phyloP scores from a whole-genome alignment of 1,284 basidiomycete species.

The Moesziomyces sp. region DNA sequence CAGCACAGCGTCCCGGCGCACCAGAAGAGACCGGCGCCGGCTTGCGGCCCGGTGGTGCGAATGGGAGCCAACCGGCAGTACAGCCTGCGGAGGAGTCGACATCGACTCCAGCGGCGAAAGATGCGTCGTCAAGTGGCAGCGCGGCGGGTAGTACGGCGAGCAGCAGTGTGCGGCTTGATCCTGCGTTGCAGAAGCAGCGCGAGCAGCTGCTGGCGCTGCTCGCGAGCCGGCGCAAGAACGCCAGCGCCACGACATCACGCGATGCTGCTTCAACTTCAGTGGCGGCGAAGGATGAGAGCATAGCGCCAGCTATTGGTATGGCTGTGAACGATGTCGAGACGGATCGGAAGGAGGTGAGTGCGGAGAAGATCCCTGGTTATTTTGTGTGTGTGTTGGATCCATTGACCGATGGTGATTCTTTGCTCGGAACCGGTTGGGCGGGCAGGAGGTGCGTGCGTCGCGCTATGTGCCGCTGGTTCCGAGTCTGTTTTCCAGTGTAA shows the following conservation, averaged over 20 bases:
- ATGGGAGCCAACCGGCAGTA: not conserved
- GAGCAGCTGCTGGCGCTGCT: constrained; percentile 29
- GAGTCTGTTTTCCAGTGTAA: constrained; percentile 39
- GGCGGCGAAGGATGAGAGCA: not conserved
- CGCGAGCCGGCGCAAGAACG: constrained; percentile 27
- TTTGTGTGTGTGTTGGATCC: not conserved
- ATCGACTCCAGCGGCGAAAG: not conserved
- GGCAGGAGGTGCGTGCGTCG: not conserved
- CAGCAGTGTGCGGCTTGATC: constrained; percentile 18
- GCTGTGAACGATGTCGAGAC: not conserved
- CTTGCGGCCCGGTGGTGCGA: too few species aligned
- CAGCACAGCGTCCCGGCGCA: not conserved
- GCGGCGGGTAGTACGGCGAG: not conserved
- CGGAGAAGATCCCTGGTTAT: too few species aligned
- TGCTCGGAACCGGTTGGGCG: not conserved
- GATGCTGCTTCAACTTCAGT: not conserved
- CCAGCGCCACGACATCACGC: not conserved
- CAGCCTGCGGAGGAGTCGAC: not conserved
- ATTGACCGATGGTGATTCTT: constrained; percentile 2
- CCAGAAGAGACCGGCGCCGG: too few species aligned
- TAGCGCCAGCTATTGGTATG: too few species aligned
- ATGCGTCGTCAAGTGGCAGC: not conserved
- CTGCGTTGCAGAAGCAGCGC: constrained; percentile 32
- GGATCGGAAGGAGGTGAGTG: constrained; percentile 18
- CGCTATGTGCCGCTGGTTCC: constrained; percentile 36